These are phyloP conservation scores for Knoxdaviesia proteae DNA, from an alignment of 2,329 filamentous ascomycete species.

Conservation along the genomic window DNA sequence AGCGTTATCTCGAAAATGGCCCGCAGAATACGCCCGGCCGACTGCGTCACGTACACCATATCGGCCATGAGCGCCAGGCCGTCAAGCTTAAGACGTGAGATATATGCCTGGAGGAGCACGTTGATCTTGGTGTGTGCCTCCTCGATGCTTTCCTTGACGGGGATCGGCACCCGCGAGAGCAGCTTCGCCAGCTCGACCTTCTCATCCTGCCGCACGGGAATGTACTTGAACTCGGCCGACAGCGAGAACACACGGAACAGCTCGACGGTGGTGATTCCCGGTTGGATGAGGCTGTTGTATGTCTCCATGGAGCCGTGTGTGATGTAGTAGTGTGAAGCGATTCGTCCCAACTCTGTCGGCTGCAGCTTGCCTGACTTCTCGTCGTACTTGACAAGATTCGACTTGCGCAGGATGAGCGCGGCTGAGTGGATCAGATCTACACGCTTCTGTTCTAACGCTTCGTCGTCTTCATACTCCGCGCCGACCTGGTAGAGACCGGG, in stretches of 20 bases:
- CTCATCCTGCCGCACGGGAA: constrained; percentile 91
- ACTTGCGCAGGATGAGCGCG: constrained; percentile 67
- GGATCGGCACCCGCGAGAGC: constrained; percentile 73
- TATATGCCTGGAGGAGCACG: constrained; percentile 87
- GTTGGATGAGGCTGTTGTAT: constrained; percentile 89
- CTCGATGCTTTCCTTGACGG: constrained; percentile 93
- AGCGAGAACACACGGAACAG: constrained; percentile 91
- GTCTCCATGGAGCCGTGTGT: constrained; percentile 90
- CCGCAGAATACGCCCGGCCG: constrained; percentile 82
- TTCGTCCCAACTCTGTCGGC: constrained; percentile 80
- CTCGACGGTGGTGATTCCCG: constrained; percentile 81
- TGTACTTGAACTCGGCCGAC: constrained; percentile 97
- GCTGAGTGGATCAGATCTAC: constrained; percentile 96
- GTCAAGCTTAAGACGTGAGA: constrained; percentile 82
- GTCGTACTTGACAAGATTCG: constrained; percentile 83
- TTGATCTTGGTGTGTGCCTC: constrained; percentile 97
- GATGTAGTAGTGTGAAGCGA: constrained; percentile 97
- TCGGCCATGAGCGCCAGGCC: constrained; percentile 94
- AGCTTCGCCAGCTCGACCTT: constrained; percentile 91
- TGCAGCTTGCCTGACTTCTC: constrained; percentile 78
- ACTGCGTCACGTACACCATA: constrained; percentile 96
- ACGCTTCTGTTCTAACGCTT: constrained; percentile 79
- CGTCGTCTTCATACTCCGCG: constrained; percentile 84
- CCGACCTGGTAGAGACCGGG: constrained; percentile 91
- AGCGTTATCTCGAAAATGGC: constrained; percentile 95